Evolutionary conservation across 2,329 filamentous ascomycete species (phyloP).

Genomic region (Neonectria faginata): DNA sequence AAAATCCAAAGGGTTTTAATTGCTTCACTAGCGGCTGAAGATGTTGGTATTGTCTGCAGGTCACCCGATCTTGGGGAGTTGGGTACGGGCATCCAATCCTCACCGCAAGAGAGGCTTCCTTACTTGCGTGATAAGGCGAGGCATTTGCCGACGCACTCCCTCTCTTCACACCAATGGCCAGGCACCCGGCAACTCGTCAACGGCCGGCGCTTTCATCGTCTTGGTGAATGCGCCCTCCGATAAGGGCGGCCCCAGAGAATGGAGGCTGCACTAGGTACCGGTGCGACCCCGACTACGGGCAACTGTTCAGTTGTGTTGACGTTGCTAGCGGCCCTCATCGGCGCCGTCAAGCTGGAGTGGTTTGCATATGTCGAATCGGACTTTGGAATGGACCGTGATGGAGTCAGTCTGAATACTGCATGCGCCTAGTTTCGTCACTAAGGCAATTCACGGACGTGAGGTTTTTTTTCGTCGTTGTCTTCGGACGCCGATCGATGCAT

Average conservation of each 20-base stretch:
- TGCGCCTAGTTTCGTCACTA: slow-evolving; percentile 8
- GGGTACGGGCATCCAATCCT: slow-evolving; percentile 20
- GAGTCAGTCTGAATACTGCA: slow-evolving; percentile 7
- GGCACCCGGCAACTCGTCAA: slow-evolving; percentile 4
- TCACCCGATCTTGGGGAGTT: slow-evolving; percentile 19
- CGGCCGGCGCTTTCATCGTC: slow-evolving; percentile 10
- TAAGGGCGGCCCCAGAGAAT: slow-evolving; percentile 7
- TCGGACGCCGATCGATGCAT: slow-evolving; percentile 4
- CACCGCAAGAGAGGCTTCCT: slow-evolving; percentile 26
- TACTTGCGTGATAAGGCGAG: slow-evolving; percentile 30
- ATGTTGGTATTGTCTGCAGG: slow-evolving; percentile 25
- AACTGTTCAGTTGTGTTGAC: not conserved
- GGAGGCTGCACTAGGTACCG: not conserved
- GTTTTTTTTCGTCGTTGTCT: not conserved
- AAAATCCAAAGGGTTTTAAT: slow-evolving; percentile 7
- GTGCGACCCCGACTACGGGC: slow-evolving; percentile 1
- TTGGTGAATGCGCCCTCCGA: slow-evolving; percentile 15
- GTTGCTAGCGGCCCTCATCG: not conserved
- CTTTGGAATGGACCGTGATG: not conserved
- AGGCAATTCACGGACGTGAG: not conserved
- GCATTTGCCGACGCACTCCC: slow-evolving; percentile 11
- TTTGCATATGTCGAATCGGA: not conserved
- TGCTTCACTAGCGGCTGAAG: slow-evolving; percentile 4
- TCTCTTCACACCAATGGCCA: slow-evolving; percentile 6
- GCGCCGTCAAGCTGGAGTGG: not conserved